Evolutionary conservation across 192 early-diverging fungal genomes (phyloP).

Genomic region (Cladochytrium replicatum): DNA sequence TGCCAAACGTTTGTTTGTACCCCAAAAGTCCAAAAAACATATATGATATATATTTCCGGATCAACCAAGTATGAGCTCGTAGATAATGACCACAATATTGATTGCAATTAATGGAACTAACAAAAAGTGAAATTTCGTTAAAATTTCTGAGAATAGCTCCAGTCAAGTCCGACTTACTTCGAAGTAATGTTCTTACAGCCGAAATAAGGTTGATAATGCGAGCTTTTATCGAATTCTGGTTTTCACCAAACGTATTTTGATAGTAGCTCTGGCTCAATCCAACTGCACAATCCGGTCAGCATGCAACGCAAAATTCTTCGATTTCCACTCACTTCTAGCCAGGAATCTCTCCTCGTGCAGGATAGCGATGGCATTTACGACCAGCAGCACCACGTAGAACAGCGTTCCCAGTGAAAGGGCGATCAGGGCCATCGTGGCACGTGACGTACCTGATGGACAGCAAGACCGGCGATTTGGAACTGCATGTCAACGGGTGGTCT

Average conservation of each 20-base stretch:
- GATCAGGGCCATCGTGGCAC: slow-evolving; percentile 29
- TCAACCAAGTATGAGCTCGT: slow-evolving; percentile 71
- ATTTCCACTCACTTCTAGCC: slow-evolving; percentile 59
- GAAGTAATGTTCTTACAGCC: slow-evolving; percentile 77
- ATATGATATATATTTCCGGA: no score
- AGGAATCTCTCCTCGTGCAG: slow-evolving; percentile 89
- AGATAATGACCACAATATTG: slow-evolving; percentile 72
- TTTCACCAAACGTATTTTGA: slow-evolving; percentile 50
- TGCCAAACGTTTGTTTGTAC: no score
- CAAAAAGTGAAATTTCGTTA: neutral
- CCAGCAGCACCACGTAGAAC: slow-evolving; percentile 66
- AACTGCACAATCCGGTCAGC: no score
- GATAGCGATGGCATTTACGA: slow-evolving; percentile 83
- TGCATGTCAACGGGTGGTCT: no score
- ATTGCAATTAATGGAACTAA: slow-evolving; percentile 72
- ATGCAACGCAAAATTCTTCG: neutral
- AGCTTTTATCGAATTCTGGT: slow-evolving; percentile 61
- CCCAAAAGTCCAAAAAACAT: no score
- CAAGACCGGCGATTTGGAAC: no score
- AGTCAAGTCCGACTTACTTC: slow-evolving; percentile 54
- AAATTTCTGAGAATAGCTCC: no score
- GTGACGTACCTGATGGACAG: no score
- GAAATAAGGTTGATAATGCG: slow-evolving; percentile 82
- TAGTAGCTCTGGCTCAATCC: slow-evolving; percentile 52
- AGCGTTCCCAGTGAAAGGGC: slow-evolving; percentile 64